Percentiles rank a stretch among this genome's conserved stretches.
phyloP scores from a whole-genome alignment of 371 early-diverging fungal species.

The Phascolomyces articulosus region DNA sequence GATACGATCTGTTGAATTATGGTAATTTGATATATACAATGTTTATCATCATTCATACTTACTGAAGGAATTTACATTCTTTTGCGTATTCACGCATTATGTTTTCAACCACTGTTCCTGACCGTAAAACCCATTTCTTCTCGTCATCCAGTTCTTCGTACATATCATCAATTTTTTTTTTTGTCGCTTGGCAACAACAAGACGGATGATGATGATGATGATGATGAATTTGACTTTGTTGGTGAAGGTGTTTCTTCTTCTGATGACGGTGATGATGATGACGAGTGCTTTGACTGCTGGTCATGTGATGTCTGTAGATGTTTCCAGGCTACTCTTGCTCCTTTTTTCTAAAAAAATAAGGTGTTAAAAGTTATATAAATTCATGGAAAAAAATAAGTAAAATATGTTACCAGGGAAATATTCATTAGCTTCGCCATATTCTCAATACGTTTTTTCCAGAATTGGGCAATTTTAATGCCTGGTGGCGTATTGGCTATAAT shows the following conservation, averaged over 20 bases:
- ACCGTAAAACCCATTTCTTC: too few relatives aligned
- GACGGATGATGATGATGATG: not conserved
- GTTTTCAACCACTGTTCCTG: too few relatives aligned
- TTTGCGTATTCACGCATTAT: too few relatives aligned
- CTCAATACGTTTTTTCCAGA: not conserved
- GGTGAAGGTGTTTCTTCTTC: too few relatives aligned
- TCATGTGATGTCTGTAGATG: not conserved
- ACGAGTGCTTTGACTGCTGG: not conserved
- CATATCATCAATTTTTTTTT: not conserved
- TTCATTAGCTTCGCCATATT: not conserved
- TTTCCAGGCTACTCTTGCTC: not conserved
- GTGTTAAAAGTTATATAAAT: not conserved
- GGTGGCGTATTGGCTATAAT: not conserved
- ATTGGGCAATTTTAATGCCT: not conserved
- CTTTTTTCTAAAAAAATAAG: not conserved
- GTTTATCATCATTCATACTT: too few relatives aligned
- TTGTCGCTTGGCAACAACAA: not conserved
- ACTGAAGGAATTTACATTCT: too few relatives aligned
- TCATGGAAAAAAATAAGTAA: not conserved
- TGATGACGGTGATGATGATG: not conserved
- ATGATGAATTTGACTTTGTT: not conserved
- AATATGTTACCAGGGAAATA: not conserved
- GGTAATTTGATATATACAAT: too few relatives aligned
- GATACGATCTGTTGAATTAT: too few relatives aligned
- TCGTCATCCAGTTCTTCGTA: too few relatives aligned